Evolutionary conservation across 2,329 filamentous ascomycete species (phyloP), one percentile per base, ranked within the genome.

Genomic region (Clonostachys chloroleuca): DNA sequence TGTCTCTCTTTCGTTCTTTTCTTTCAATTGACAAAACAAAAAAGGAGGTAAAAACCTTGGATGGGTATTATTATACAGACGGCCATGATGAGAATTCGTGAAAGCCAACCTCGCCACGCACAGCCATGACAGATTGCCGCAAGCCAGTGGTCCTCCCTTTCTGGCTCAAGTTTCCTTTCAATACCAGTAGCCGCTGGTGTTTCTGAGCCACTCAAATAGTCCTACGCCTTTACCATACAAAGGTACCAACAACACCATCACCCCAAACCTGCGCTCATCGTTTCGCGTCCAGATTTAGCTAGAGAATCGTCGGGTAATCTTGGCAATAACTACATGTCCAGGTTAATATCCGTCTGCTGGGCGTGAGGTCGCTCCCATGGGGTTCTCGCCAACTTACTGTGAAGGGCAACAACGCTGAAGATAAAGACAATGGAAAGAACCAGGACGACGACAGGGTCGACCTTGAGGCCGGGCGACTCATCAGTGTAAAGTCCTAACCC

Each of bases 341-440:
- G 17, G 36, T 39, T 30, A 30, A 30, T 10, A 30, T 30, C 35
- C 4, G 33, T 44, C 16, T 12, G 33, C 20, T n/a, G 13, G 2
- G n/a, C 12, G 10, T 3, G 9, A 10, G 9, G 24, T 30, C 24
- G 24, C 18, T 20, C 24, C 41, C 16, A 4, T 13, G 9, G 3
- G 30, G 33, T 12, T 14, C 17, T 13, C 33, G 18, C 24, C 30
- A 20, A 78, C 89, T 59, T 84, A 97, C 94, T 91, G 75, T 99
- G 94, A 65, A 99, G 80, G 58, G 91, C 92, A 63, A 99, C 94
- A 64, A 99, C 94, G 64, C 88, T 94, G 77, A 99, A 96, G 72
- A 99, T 99, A 73, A 99, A 99, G 53, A 95, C 94, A 60, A 99
- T 83, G 63, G 90, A 95, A 59, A 99, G 80, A 57, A 96, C 94